These are phyloP conservation scores for Lolium perenne DNA, from an alignment of 176 grass and related monocot genomes.

Conservation along the genomic window DNA sequence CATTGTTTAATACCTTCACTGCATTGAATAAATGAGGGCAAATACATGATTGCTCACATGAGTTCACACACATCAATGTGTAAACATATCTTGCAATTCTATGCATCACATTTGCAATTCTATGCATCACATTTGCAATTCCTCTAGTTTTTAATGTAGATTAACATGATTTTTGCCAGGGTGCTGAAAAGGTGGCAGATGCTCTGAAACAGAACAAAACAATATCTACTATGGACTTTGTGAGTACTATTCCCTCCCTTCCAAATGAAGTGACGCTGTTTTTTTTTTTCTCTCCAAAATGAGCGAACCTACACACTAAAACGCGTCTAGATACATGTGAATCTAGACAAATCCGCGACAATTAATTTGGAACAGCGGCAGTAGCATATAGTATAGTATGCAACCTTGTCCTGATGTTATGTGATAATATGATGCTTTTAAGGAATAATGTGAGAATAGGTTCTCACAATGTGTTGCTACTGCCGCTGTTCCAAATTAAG, in stretches of 20 bases:
- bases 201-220: conserved; percentile 90
- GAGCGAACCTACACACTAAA: no score
- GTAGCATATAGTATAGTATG: background rate
- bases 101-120: conserved; percentile 31
- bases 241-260: conserved; percentile 42
- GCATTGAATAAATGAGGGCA: background rate
- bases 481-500: no score
- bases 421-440: conserved; percentile 3
- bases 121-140: conserved; percentile 29
- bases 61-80: background rate
- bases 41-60: background rate
- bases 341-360: no score
- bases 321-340: no score
- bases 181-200: conserved; percentile 89
- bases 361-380: no score
- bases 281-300: no score
- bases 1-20: background rate
- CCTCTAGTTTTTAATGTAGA: conserved; percentile 29
- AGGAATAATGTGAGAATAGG: background rate
- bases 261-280: no score
- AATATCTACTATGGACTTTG: conserved; percentile 88
- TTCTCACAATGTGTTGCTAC: background rate
- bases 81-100: conserved; percentile 33
- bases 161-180: conserved; percentile 64
- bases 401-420: conserved; percentile 1